These are phyloP conservation scores for Ustilago nuda DNA, from an alignment of 1,284 basidiomycete genomes.

Conservation along the genomic window DNA sequence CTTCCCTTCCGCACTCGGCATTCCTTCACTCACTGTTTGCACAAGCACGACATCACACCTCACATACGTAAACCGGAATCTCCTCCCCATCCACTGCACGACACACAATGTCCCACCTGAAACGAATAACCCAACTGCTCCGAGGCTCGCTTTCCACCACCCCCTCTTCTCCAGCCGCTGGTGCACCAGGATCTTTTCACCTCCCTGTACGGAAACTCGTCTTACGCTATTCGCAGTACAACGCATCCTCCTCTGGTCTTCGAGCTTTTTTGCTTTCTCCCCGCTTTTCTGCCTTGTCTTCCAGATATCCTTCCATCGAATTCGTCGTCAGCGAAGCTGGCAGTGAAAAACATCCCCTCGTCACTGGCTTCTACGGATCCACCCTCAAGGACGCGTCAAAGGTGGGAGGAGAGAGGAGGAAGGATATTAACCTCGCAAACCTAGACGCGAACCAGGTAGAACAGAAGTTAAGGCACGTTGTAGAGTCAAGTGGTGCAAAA, in stretches of 20 bases:
- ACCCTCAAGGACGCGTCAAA: not conserved
- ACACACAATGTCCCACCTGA: conserved; percentile 34
- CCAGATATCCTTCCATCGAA: conserved; percentile 27
- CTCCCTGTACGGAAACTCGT: conserved; percentile 45
- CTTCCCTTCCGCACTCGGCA: too few relatives aligned
- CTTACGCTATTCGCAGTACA: conserved; percentile 30
- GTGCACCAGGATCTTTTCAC: conserved; percentile 22
- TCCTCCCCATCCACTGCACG: too few relatives aligned
- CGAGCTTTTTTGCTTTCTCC: conserved; percentile 24
- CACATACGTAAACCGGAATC: too few relatives aligned
- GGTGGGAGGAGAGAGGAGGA: conserved; percentile 7
- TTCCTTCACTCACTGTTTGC: too few relatives aligned
- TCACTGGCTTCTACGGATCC: conserved; percentile 22
- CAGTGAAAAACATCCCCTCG: conserved; percentile 24
- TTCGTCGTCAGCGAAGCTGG: conserved; percentile 29
- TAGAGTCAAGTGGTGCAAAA: conserved; percentile 26
- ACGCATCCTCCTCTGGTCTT: conserved; percentile 17
- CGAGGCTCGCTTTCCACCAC: conserved; percentile 27
- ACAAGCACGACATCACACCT: too few relatives aligned
- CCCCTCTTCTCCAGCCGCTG: not conserved
- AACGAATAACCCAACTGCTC: conserved; percentile 33
- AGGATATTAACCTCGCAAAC: conserved; percentile 37
- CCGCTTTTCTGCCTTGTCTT: conserved; percentile 8
- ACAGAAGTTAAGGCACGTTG: conserved; percentile 18
- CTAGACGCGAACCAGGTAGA: conserved; percentile 32